A percentile compares a stretch with the other conserved stretches of the same genome.
Conservation (phyloP, 352 stramenopile genomes). For the Phytophthora meadii region DNA sequence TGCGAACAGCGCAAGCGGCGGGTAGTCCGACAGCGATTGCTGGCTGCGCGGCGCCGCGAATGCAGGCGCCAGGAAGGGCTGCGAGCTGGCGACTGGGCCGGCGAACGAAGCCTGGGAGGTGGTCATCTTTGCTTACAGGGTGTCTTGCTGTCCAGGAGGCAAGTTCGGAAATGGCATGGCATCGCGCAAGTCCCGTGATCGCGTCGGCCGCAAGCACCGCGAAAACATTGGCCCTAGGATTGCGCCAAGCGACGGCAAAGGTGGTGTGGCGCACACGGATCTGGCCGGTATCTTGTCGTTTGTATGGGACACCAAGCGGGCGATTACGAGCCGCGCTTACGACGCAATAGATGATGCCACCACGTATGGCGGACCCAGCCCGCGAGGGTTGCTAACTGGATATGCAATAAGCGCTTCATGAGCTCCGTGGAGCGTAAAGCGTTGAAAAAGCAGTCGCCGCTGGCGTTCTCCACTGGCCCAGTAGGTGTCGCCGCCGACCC, state of each 20-base stretch:
- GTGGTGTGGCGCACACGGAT: slow-evolving; percentile 7
- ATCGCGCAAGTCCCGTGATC: slow-evolving; percentile 6
- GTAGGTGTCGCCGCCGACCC: neutral
- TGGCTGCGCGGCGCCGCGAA: slow-evolving; percentile 38
- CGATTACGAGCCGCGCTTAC: slow-evolving; percentile 29
- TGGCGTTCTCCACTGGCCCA: neutral
- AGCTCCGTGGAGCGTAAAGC: neutral
- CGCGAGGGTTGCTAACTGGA: neutral
- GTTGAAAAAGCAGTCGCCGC: neutral
- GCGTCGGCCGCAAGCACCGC: slow-evolving; percentile 19
- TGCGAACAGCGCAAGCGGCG: slow-evolving; percentile 32
- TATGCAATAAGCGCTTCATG: neutral
- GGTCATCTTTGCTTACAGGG: slow-evolving; percentile 17
- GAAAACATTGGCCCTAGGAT: slow-evolving; percentile 37
- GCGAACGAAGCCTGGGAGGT: slow-evolving; percentile 30
- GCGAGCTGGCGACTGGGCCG: slow-evolving; percentile 11
- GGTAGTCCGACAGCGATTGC: slow-evolving; percentile 40
- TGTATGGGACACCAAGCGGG: slow-evolving; percentile 23
- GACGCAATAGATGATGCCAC: slow-evolving; percentile 20
- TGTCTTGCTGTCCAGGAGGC: slow-evolving; percentile 19
- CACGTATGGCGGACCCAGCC: neutral
- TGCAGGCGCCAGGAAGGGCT: slow-evolving; percentile 36
- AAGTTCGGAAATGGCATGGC: slow-evolving; percentile 44
- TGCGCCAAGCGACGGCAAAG: slow-evolving; percentile 29
- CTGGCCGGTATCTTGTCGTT: slow-evolving; percentile 19